Evolutionary conservation across 2,329 filamentous ascomycete species (phyloP).

Genomic region (Claviceps citrina): DNA sequence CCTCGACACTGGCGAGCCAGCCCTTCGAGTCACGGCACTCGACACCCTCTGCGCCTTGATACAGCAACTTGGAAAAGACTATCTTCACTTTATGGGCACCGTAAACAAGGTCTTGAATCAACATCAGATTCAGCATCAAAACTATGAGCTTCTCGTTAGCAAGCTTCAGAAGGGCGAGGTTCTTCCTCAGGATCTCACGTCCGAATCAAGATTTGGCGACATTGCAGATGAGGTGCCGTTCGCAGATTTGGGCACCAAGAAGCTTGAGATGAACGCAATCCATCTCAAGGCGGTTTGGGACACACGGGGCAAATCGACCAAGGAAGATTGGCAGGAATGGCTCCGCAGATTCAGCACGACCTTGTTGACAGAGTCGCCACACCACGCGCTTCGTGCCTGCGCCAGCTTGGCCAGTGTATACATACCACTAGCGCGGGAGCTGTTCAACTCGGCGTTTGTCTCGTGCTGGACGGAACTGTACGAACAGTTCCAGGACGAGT

Average conservation of each 20-base stretch:
- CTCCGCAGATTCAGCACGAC: conserved; percentile 93
- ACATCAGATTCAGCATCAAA: conserved; percentile 72
- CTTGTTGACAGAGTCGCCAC: conserved; percentile 84
- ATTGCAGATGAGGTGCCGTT: conserved; percentile 67
- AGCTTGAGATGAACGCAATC: conserved; percentile 91
- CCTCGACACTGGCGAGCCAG: conserved; percentile 54
- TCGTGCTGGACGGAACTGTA: conserved; percentile 98
- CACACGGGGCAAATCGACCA: conserved; percentile 87
- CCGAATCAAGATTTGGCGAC: conserved; percentile 65
- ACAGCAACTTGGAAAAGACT: conserved; percentile 90
- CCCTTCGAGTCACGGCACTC: conserved; percentile 65
- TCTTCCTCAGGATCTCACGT: conserved; percentile 85
- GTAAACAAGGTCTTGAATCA: conserved; percentile 74
- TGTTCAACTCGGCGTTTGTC: conserved; percentile 98
- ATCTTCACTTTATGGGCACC: conserved; percentile 82
- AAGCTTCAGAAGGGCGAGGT: conserved; percentile 92
- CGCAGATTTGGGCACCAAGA: conserved; percentile 77
- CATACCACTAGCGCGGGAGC: conserved; percentile 73
- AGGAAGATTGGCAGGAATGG: conserved; percentile 99
- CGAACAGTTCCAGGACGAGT: conserved; percentile 89
- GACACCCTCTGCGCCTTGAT: conserved; percentile 93
- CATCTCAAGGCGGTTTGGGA: conserved; percentile 97
- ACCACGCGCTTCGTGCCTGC: conserved; percentile 85
- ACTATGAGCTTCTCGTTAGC: conserved; percentile 81
- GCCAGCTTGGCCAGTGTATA: conserved; percentile 84